Evolutionary conservation across 495 filamentous ascomycete genomes (phyloP), one percentile per base, ranked within the genome.

Genomic region (Xylaria nigripes): DNA sequence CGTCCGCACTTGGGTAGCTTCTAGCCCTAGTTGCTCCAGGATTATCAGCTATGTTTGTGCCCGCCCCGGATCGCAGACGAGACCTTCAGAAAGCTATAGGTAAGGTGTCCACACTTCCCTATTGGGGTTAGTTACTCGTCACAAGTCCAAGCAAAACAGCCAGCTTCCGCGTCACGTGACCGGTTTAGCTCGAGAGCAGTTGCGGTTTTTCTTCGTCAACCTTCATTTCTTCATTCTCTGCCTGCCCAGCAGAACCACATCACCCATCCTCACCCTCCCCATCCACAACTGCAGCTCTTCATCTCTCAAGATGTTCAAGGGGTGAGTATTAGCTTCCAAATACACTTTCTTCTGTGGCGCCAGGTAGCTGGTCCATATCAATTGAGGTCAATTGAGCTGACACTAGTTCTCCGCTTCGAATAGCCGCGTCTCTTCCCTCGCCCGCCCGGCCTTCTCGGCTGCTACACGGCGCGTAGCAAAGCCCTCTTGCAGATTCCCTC

Each of bases 251-350:
- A 67, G 55, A 62, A 57, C 54, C 61, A 54, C 51, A 72, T 66
- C 68, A 69, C 66, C 71, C 67, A 61, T 67, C 69, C 65, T 62
- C 65, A 57, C 67, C 65, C 59, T 63, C 59, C 70, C 63, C 69
- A 36, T 72, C 66, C 56, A 57, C 61, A 68, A 69, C 68, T 68
- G 72, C 72, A 72, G 68, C 68, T 68, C 69, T 67, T 72, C 75
- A 77, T 77, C 75, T 64, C 67, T 76, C 82, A 88, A 73, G 77
- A 91, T 91, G 87, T 87, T 88, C 80, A 89, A 88, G 86, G 90
- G 86, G 87, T 91, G 75, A 74, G 84, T 76, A 51, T 45, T 32
- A 47, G 45, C 41, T 29, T 21, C 53, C 49, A 16, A 42, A 51
- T 40, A 45, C 15, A 47, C 45, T n/a, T n/a, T n/a, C 55, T 60